Evolutionary conservation across 108 stramenopile species (phyloP).

Genomic region (Conticribra guillardii): DNA sequence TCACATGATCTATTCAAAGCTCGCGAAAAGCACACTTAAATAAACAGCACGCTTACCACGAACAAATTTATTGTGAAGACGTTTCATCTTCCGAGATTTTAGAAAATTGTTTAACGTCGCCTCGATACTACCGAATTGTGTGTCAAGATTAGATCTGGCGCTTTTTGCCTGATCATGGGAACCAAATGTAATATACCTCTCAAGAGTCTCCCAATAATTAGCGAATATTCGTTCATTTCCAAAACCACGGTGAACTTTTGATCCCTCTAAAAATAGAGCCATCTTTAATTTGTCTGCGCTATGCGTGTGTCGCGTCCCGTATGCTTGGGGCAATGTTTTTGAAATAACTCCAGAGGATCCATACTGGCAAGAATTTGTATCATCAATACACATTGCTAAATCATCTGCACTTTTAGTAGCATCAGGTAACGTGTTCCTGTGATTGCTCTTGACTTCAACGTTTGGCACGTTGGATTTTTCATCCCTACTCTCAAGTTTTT

Average conservation of each 20-base stretch:
- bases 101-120: conserved; percentile 57
- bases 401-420: too few species aligned
- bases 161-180: conserved; percentile 1
- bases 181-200: conserved; percentile 22
- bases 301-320: neutral
- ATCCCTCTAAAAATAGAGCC: conserved; percentile 42
- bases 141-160: conserved; percentile 27
- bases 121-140: conserved; percentile 32
- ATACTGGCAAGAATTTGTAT: too few species aligned
- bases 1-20: too few species aligned
- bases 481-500: too few species aligned
- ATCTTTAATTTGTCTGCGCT: conserved; percentile 35
- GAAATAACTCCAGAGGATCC: too few species aligned
- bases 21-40: too few species aligned
- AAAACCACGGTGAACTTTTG: conserved; percentile 44
- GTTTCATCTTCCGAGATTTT: conserved; percentile 62
- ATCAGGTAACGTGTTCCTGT: too few species aligned
- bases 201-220: conserved; percentile 77
- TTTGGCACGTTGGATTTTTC: too few species aligned
- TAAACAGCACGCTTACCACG: conserved; percentile 48
- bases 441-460: too few species aligned
- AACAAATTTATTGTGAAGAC: conserved; percentile 79
- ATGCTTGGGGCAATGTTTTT: too few species aligned
- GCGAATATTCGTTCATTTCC: conserved; percentile 63
- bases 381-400: too few species aligned